Base-by-base conservation (phyloP, 495 filamentous ascomycete species). In the Talaromyces proteolyticus region DNA sequence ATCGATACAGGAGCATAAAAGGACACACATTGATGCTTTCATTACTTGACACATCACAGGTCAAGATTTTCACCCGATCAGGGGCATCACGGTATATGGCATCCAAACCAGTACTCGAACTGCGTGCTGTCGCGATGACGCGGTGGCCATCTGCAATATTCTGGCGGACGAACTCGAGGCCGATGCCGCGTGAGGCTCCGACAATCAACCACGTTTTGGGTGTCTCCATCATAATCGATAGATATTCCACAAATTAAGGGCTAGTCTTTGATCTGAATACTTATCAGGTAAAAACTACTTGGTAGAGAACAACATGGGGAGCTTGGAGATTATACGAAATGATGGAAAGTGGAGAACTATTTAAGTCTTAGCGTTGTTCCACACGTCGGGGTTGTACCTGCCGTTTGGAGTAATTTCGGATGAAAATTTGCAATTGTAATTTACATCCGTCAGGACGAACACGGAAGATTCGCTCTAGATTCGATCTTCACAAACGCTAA, bases 101-200 rank as follows among this genome's bases (percentile, higher is more conserved):
- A 10, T 58, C 53, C 10, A 72, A 66, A 24, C 71, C 65, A 49
- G 69, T 61, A 4, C 62, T 49, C 0, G 67, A 51, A 52, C 69
- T 64, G 16, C 78, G 69, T 2, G 73, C 73, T 3, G 78, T 78
- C n/a, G 75, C 77, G 17, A 78, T 67, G 19, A 81, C 74, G 18
- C 61, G 58, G 42, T 80, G 61, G 11, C 72, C 75, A 29, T 58
- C 60, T 20, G 55, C 51, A 2, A 81, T 58, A 5, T 79, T 56
- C 51, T 82, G 78, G 10, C 62, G 55, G 3, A 74, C 71, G 52
- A 79, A 76, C 52, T 81, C 79, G 18, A 79, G 60, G 29, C 79
- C 79, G 51, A 82, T 82, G 49, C 79, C 79, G 57, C 77, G 65
- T 40, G 70, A 74, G 22, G 76, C 77, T 26, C 78, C 79, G 11